A percentile compares a stretch with the other conserved stretches of the same genome.
Evolutionary conservation across 495 filamentous ascomycete species (phyloP).

Genomic region (Beverwykella pulmonaria): DNA sequence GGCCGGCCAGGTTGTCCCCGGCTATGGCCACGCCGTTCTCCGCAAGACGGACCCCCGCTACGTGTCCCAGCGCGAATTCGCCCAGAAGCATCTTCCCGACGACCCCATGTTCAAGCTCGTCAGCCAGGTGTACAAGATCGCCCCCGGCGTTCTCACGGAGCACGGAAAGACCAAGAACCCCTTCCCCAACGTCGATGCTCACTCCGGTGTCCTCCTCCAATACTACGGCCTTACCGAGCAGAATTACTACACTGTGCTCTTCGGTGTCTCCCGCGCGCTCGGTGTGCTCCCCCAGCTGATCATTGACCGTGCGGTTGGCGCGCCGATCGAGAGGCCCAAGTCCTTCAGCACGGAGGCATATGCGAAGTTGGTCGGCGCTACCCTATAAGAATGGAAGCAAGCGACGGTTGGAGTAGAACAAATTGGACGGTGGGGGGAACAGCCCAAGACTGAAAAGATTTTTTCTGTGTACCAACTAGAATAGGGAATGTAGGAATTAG

Average conservation of each 20-base stretch:
- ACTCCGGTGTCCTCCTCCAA: conserved; percentile 98
- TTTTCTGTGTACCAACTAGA: conserved; percentile 35
- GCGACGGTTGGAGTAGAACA: neutral
- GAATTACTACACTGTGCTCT: conserved; percentile 99
- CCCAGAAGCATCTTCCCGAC: conserved; percentile 85
- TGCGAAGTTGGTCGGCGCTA: conserved; percentile 88
- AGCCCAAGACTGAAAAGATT: conserved; percentile 17
- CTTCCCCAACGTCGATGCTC: conserved; percentile 51
- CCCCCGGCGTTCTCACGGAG: conserved; percentile 94
- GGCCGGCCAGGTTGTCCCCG: conserved; percentile 90
- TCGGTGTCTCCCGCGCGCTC: conserved; percentile 96
- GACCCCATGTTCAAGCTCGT: conserved; percentile 99
- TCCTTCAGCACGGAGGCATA: conserved; percentile 96
- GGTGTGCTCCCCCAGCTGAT: conserved; percentile 98
- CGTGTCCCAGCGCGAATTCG: conserved; percentile 94
- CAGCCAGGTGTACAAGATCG: conserved; percentile 99
- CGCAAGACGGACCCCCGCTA: conserved; percentile 99
- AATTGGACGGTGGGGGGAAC: neutral
- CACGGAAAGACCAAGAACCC: conserved; percentile 75
- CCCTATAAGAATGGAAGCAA: conserved; percentile 69
- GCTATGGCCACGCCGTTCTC: conserved; percentile 97
- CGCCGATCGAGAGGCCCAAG: conserved; percentile 88
- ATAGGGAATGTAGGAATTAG: conserved; percentile 33
- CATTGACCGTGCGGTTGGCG: conserved; percentile 96
- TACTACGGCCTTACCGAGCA: conserved; percentile 98